phyloP scores from a whole-genome alignment of 208 protist species.

The Balamuthia mandrillaris region DNA sequence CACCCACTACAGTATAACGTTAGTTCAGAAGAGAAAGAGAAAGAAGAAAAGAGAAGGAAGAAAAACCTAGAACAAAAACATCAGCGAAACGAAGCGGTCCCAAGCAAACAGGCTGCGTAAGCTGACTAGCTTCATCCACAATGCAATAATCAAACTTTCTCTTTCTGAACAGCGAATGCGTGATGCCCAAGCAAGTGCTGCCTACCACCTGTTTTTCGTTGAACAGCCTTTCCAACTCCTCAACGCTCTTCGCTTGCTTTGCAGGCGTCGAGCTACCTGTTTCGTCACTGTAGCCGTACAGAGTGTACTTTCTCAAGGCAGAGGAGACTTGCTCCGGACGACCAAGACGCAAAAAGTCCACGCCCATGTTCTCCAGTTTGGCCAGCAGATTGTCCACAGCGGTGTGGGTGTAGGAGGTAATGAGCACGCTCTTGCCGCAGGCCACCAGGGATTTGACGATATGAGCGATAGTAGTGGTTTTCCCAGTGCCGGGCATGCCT shows the following conservation, averaged over 20 bases:
- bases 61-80: slow-evolving; percentile 34
- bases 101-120: slow-evolving; percentile 61
- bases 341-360: slow-evolving; percentile 66
- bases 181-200: slow-evolving; percentile 62
- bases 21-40: no score
- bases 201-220: slow-evolving; percentile 51
- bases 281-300: not conserved
- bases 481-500: slow-evolving; percentile 76
- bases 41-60: no score
- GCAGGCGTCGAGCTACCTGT: not conserved
- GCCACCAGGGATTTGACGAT: slow-evolving; percentile 50
- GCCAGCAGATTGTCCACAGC: slow-evolving; percentile 70
- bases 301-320: slow-evolving; percentile 18
- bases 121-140: slow-evolving; percentile 73
- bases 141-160: slow-evolving; percentile 74
- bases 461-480: slow-evolving; percentile 70
- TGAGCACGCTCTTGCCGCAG: slow-evolving; percentile 53
- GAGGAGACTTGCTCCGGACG: slow-evolving; percentile 30
- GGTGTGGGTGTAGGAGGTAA: slow-evolving; percentile 72
- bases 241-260: not conserved
- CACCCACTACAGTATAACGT: no score
- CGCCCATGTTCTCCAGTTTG: slow-evolving; percentile 51
- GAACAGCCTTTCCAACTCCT: slow-evolving; percentile 34
- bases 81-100: slow-evolving; percentile 41
- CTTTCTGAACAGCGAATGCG: slow-evolving; percentile 58